phyloP scores from a whole-genome alignment of 345 rosid genomes.

The Euclidium syriacum region DNA sequence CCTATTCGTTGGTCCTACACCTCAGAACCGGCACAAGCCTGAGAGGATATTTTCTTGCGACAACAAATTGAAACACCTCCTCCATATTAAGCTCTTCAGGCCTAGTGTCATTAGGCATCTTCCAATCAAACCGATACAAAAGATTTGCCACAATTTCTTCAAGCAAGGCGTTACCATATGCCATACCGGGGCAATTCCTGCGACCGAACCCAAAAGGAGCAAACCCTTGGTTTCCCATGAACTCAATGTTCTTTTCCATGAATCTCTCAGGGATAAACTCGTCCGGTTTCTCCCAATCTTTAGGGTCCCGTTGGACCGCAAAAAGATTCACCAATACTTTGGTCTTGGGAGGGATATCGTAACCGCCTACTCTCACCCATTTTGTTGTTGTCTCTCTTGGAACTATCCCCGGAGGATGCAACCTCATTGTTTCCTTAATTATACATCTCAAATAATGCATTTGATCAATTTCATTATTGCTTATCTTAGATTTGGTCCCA shows the following conservation, averaged over 20 bases:
- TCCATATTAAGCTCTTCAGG: neutral
- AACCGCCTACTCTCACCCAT: neutral
- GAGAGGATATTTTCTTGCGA: slow-evolving; percentile 22
- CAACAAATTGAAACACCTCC: neutral
- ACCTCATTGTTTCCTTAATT: neutral
- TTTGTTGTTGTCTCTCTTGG: neutral
- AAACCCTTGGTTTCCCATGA: neutral
- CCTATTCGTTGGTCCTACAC: neutral
- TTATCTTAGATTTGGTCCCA: neutral
- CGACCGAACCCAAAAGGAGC: neutral
- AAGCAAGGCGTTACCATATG: neutral
- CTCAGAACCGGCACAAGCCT: neutral
- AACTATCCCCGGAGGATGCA: neutral
- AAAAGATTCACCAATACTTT: neutral
- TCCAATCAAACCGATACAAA: neutral
- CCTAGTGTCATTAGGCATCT: neutral
- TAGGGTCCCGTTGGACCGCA: neutral
- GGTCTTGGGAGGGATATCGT: too few relatives aligned
- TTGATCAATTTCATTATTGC: neutral
- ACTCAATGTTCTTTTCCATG: neutral
- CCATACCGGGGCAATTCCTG: neutral
- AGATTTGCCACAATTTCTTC: neutral
- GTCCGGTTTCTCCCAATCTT: neutral
- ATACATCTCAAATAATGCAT: neutral
- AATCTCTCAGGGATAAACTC: slow-evolving; percentile 4